A percentile compares a stretch with the other conserved stretches of the same genome.
Evolutionary conservation across 1,284 basidiomycete genomes (phyloP).

Genomic region (Sporisorium graminicola): DNA sequence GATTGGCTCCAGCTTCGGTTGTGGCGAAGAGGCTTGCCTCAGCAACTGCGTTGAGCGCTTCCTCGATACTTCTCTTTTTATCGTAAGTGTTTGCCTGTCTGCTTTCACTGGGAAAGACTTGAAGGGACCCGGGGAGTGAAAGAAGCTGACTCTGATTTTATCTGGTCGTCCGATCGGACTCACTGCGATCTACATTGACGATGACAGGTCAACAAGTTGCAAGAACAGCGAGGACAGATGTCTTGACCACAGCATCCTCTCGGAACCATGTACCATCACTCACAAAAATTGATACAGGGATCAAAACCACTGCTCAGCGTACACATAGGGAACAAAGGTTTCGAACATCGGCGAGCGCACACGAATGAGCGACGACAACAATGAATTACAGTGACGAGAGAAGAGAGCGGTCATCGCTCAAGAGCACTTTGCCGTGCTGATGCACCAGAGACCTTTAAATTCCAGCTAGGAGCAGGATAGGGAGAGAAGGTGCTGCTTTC

Average conservation of each 20-base stretch:
- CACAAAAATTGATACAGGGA: conserved; percentile 11
- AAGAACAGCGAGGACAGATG: conserved; percentile 71
- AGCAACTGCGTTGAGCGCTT: conserved; percentile 92
- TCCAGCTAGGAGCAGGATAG: not conserved
- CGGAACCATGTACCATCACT: conserved; percentile 25
- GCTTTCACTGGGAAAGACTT: not conserved
- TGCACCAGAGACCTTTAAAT: too few species aligned
- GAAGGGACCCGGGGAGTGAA: not conserved
- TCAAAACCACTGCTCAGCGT: conserved; percentile 9
- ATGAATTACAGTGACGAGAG: not conserved
- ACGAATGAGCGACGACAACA: not conserved
- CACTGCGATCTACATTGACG: not conserved
- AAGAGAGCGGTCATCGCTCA: not conserved
- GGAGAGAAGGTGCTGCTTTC: not conserved
- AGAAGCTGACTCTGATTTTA: not conserved
- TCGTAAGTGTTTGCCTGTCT: conserved; percentile 42
- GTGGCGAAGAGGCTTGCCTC: conserved; percentile 85
- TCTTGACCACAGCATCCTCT: not conserved
- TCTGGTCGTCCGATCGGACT: not conserved
- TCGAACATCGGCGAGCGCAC: not conserved
- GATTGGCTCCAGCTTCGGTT: conserved; percentile 85
- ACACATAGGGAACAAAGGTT: not conserved
- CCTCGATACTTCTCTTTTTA: conserved; percentile 81
- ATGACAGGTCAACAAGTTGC: conserved; percentile 77
- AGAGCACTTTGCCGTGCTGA: too few species aligned